Percentiles rank a stretch among this genome's conserved stretches.
Conservation (phyloP, 805 yeast species). For the Candida rishiriensis region DNA sequence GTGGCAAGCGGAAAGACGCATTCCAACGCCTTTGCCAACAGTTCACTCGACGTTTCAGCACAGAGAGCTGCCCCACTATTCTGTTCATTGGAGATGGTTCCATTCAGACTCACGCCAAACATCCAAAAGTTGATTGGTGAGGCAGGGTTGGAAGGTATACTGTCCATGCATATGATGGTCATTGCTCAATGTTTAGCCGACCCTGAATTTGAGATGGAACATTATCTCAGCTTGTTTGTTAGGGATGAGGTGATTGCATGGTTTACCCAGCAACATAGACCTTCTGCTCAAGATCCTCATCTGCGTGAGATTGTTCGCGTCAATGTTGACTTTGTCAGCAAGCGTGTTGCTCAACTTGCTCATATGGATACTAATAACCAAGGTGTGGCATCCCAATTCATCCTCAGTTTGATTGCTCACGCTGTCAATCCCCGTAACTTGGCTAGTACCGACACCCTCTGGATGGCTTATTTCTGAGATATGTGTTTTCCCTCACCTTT, state of each 20-base stretch:
- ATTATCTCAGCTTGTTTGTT: constrained; percentile 87
- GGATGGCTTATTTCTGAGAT: constrained; percentile 86
- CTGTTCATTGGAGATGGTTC: constrained; percentile 88
- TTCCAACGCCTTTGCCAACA: constrained; percentile 37
- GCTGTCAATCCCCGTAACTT: constrained; percentile 94
- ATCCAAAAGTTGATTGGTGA: constrained; percentile 92
- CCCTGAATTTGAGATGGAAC: constrained; percentile 89
- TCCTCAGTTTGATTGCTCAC: constrained; percentile 83
- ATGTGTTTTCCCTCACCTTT: no score
- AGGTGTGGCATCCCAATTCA: constrained; percentile 81
- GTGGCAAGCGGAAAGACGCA: constrained; percentile 49
- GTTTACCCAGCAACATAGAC: constrained; percentile 84
- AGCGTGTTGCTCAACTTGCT: constrained; percentile 70
- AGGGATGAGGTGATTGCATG: constrained; percentile 94
- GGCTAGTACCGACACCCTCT: constrained; percentile 85
- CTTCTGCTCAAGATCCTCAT: constrained; percentile 79
- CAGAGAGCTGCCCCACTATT: constrained; percentile 74
- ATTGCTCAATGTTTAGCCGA: constrained; percentile 87
- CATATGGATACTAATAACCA: constrained; percentile 51
- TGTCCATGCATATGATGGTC: constrained; percentile 76
- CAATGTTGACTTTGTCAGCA: constrained; percentile 80
- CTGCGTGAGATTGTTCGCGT: constrained; percentile 80
- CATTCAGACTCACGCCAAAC: constrained; percentile 95
- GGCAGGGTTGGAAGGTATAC: constrained; percentile 86
- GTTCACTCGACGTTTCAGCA: constrained; percentile 42